phyloP scores from a whole-genome alignment of 2,329 filamentous ascomycete species.

The Endoconidiophora laricicola region DNA sequence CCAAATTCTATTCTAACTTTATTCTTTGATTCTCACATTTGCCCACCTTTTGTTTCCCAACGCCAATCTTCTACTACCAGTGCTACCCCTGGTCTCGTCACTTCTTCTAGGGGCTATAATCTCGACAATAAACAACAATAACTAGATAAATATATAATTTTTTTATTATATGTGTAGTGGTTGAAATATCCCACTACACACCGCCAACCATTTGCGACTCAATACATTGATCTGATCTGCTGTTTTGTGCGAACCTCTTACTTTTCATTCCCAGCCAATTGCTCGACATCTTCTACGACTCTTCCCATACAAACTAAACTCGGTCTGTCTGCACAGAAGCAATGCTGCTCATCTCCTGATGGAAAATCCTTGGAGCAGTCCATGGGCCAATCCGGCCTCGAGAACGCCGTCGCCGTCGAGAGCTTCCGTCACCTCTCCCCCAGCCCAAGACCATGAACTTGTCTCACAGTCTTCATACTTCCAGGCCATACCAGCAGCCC shows the following conservation, averaged over 20 bases:
- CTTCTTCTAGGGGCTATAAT: too few relatives aligned
- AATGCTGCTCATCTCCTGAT: slow-evolving; percentile 20
- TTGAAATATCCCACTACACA: not conserved
- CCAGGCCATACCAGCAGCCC: not conserved
- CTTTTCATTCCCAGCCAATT: not conserved
- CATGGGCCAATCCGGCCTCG: slow-evolving; percentile 30
- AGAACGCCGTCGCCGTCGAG: slow-evolving; percentile 8
- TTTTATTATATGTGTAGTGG: too few relatives aligned
- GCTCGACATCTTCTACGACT: not conserved
- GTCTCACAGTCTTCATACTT: not conserved
- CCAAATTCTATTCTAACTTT: too few relatives aligned
- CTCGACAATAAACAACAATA: too few relatives aligned
- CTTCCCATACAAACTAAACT: not conserved
- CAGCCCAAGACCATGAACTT: not conserved
- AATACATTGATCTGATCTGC: not conserved
- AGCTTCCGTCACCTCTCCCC: not conserved
- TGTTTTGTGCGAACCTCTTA: not conserved
- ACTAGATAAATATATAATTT: too few relatives aligned
- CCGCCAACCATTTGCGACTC: not conserved
- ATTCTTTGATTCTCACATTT: too few relatives aligned
- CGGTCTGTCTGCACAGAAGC: not conserved
- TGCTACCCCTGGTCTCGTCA: too few relatives aligned
- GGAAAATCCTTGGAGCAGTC: slow-evolving; percentile 48
- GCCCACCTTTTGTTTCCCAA: too few relatives aligned
- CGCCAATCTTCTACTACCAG: too few relatives aligned